These are phyloP conservation scores for Hibiscus trionum DNA, from an alignment of 345 rosid species.

Conservation along the genomic window DNA sequence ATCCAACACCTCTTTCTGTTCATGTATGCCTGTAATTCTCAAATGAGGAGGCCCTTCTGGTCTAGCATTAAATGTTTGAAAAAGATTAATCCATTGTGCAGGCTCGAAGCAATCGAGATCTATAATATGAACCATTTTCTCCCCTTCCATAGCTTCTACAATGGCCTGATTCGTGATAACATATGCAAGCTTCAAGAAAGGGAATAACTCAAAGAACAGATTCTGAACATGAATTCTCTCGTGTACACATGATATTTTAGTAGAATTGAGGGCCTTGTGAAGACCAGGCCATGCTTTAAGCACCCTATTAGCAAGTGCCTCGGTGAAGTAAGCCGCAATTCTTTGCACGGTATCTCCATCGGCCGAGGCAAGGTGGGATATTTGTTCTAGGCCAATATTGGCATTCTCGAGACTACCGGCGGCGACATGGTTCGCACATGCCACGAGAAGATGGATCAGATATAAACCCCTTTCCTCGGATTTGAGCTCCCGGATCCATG, in stretches of 20 bases:
- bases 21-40: slow-evolving; percentile 66
- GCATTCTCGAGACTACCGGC: slow-evolving; percentile 59
- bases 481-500: slow-evolving; percentile 48
- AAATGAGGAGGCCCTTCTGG: slow-evolving; percentile 71
- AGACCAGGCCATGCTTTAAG: slow-evolving; percentile 68
- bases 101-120: slow-evolving; percentile 59
- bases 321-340: slow-evolving; percentile 68
- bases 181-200: slow-evolving; percentile 53
- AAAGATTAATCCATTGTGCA: slow-evolving; percentile 67
- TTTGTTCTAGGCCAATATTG: slow-evolving; percentile 48
- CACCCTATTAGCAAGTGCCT: slow-evolving; percentile 57
- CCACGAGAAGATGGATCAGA: slow-evolving; percentile 47
- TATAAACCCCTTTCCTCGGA: slow-evolving; percentile 64
- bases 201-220: slow-evolving; percentile 62
- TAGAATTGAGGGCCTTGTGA: slow-evolving; percentile 59
- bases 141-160: slow-evolving; percentile 64
- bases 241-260: slow-evolving; percentile 29
- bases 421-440: slow-evolving; percentile 58
- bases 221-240: slow-evolving; percentile 49
- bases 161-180: slow-evolving; percentile 65
- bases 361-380: slow-evolving; percentile 57
- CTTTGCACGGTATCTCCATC: slow-evolving; percentile 70
- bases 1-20: slow-evolving; percentile 54
- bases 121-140: slow-evolving; percentile 63
- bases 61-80: slow-evolving; percentile 44